Evolutionary conservation across 1,284 basidiomycete species (phyloP), one percentile per base, ranked within the genome.

Genomic region (Lentinus polychrous): DNA sequence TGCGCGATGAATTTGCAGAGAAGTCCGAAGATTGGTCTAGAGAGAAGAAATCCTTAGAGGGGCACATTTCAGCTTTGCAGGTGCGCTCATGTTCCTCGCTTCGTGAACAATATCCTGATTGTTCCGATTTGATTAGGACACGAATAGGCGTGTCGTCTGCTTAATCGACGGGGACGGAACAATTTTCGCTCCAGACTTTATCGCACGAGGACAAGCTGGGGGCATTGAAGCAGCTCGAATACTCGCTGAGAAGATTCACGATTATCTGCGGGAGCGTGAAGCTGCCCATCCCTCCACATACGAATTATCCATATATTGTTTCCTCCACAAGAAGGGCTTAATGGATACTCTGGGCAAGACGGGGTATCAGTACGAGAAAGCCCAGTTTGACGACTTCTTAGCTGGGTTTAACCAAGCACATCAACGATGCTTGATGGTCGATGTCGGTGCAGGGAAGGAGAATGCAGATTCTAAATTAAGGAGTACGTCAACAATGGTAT

Each of bases 391-490:
- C 10, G 77, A 81, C 18, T 86, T 86, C 56, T 62, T 81, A 48
- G 63, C 72, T 47, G 83, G 83, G 4, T 81, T 86, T 55, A 83
- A 83, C 60, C 76, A 81, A 61, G 76, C 81, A 8, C 68, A 75
- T n/a, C 77, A 80, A 52, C 71, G 79, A 34, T 83, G 82, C 60
- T 60, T 75, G 58, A 82, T 88, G 63, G 71, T 83, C 46, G 86
- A 89, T 62, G 83, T 84, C 45, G 85, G 85, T 20, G 71, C 69
- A 46, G 79, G 73, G 46, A 86, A 87, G 66, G 84, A 88, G 64
- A 81, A 78, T 3, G 77, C 79, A 27, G 83, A 86, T 60, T 73
- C 78, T 39, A 88, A 88, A 66, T 77, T 89, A 59, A 80, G 80
- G 70, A 80, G 84, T 81, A 55, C 27, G 59, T 43, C 12, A 17